phyloP scores from a whole-genome alignment of 1,139 yeast species.

The Saccharomycopsis crataegensis region DNA sequence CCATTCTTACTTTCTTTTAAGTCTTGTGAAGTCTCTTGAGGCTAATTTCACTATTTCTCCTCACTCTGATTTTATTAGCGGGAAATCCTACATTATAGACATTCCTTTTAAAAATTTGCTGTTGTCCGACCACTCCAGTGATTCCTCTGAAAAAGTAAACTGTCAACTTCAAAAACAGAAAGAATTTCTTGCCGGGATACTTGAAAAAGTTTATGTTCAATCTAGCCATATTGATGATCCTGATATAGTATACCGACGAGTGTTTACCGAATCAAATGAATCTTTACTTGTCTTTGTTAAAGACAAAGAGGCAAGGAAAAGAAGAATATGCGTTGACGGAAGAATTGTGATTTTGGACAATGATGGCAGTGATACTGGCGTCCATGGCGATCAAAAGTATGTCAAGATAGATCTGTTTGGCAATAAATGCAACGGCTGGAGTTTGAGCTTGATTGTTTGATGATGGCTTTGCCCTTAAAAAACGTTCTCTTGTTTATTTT shows the following conservation, averaged over 20 bases:
- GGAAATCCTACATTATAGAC: slow-evolving; percentile 9
- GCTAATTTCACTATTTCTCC: slow-evolving; percentile 18
- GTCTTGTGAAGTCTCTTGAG: slow-evolving; percentile 15
- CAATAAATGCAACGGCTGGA: neutral
- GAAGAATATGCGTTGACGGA: slow-evolving; percentile 19
- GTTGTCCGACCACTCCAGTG: neutral
- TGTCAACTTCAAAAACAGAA: slow-evolving; percentile 1
- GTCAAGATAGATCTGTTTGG: neutral
- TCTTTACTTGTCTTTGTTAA: neutral
- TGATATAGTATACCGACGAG: neutral
- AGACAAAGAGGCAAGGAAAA: neutral
- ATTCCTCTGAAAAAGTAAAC: too few species aligned
- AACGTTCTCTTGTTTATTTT: too few species aligned
- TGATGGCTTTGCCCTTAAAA: neutral
- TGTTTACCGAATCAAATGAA: neutral
- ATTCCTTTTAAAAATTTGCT: neutral
- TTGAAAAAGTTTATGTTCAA: slow-evolving; percentile 12
- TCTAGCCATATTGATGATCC: slow-evolving; percentile 9
- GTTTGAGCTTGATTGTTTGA: neutral
- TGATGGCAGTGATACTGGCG: neutral
- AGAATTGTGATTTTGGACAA: slow-evolving; percentile 7
- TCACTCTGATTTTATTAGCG: slow-evolving; percentile 4
- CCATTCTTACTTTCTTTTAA: slow-evolving; percentile 15
- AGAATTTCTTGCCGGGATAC: slow-evolving; percentile 11
- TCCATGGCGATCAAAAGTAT: neutral